Evolutionary conservation across 192 early-diverging fungal species (phyloP), one percentile per base, ranked within the genome.

Genomic region (Nowakowskiella sp.): DNA sequence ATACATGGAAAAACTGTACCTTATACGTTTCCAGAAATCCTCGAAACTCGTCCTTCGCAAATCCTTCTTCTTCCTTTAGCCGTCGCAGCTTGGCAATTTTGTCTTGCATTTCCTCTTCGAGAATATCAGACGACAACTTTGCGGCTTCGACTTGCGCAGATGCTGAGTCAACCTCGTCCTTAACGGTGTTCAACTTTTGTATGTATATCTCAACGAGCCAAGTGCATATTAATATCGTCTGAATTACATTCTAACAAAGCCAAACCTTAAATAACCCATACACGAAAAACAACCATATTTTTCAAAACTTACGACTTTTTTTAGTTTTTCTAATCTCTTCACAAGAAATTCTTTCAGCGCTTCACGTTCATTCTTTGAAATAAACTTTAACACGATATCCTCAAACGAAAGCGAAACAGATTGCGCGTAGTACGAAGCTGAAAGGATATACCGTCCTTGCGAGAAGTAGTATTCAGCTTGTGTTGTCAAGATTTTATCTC

Each of bases 161-260:
- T 33, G 47, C 61, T 50, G 28, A 43, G 36, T 58, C 31, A 31
- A 16, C 31, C 33, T 60, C 55, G 30, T 63, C 7, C 30, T 55
- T 6, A 68, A 79, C 31, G 61, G 72, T 61, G 58, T 92, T 91
- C 24, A 94, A 67, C 46, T 81, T 73, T 42, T 82, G 72, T 19
- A 94, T 70, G 57, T 88, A 90, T 24, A 95, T 79, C 60, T 97
- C 93, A 10, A 92, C 69, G 10, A 93, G 74, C 92, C 92, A 96
- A 42, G 85, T 91, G 0, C 80, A 76, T 4, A 95, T 53, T 24
- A 94, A 78, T 8, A 78, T 85, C 30, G 72, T 77, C 67, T 97
- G 91, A 4, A 83, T 90, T 7, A 67, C 65, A 61, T 89, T 87
- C 81, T 90, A 68, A 7, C 27, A 16, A n/a, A 2, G 25, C 13